phyloP scores from a whole-genome alignment of 768 basidiomycete species.

The Lyophyllum atratum region DNA sequence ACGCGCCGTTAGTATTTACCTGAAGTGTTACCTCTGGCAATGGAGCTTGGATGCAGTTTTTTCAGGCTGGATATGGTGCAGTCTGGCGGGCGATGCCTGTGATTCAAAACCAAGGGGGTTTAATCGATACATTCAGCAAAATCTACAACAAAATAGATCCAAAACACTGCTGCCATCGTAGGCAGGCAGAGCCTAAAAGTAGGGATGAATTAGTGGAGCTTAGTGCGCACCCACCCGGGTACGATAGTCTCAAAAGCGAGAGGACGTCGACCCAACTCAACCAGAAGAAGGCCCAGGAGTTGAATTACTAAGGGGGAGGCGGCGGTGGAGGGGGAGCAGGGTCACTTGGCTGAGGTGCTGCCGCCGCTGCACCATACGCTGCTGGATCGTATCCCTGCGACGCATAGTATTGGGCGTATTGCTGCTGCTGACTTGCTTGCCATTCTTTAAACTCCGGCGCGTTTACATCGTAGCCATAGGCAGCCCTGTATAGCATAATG shows the following conservation, averaged over 20 bases:
- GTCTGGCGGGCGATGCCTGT: too few relatives aligned
- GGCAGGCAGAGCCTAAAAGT: not conserved
- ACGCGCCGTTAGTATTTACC: too few relatives aligned
- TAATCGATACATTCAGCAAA: not conserved
- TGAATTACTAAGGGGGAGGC: conserved; percentile 24
- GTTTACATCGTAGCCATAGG: conserved; percentile 86
- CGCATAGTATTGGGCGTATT: conserved; percentile 75
- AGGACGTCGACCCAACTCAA: conserved; percentile 6
- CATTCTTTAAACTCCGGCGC: conserved; percentile 81
- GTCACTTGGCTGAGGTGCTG: conserved; percentile 24
- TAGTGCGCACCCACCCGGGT: conserved; percentile 15
- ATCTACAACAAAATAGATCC: not conserved
- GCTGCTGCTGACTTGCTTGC: conserved; percentile 72
- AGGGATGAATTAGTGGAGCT: not conserved
- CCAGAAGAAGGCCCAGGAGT: not conserved
- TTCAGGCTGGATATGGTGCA: too few relatives aligned
- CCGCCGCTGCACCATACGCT: conserved; percentile 16
- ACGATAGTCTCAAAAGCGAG: not conserved
- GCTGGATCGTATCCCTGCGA: conserved; percentile 48
- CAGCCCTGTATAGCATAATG: conserved; percentile 53
- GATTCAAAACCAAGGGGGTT: not conserved
- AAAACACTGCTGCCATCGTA: not conserved
- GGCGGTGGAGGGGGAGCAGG: conserved; percentile 38
- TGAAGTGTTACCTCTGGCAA: too few relatives aligned
- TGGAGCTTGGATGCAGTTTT: too few relatives aligned